Percentiles rank a stretch among this genome's conserved stretches.
Evolutionary conservation across 495 filamentous ascomycete species (phyloP).

Genomic region (Penicillium samsonianum): DNA sequence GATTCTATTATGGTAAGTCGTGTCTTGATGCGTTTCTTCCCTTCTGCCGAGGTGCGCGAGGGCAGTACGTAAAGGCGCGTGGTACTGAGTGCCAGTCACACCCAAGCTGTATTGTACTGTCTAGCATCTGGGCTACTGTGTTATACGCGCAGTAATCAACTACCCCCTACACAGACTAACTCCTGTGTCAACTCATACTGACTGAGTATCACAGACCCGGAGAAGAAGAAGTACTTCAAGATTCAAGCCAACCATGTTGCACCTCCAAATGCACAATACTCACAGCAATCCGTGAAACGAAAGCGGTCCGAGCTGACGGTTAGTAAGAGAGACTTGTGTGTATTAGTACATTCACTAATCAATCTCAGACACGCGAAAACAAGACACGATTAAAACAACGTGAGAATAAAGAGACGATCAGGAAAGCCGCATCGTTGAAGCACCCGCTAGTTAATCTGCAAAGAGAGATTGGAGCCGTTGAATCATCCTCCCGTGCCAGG

Average conservation of each 20-base stretch:
- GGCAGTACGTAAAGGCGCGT: not conserved
- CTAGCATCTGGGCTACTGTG: not conserved
- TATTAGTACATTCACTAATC: slow-evolving; percentile 10
- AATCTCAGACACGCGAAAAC: slow-evolving; percentile 32
- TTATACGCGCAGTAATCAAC: not conserved
- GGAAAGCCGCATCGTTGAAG: slow-evolving; percentile 29
- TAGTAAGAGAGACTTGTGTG: not conserved
- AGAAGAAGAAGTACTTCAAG: slow-evolving; percentile 61
- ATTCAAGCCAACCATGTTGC: slow-evolving; percentile 53
- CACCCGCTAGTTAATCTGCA: slow-evolving; percentile 32
- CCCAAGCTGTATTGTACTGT: not conserved
- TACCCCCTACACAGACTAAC: not conserved
- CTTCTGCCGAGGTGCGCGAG: not conserved
- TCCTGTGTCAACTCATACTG: not conserved
- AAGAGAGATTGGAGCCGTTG: slow-evolving; percentile 31
- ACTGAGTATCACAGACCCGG: slow-evolving; percentile 36
- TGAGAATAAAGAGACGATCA: slow-evolving; percentile 37
- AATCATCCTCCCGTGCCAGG: slow-evolving; percentile 16
- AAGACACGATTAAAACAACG: slow-evolving; percentile 31
- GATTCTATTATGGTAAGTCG: slow-evolving; percentile 49
- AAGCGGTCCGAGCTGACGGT: slow-evolving; percentile 42
- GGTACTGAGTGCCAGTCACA: not conserved
- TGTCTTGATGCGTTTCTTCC: not conserved
- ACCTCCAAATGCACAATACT: slow-evolving; percentile 45
- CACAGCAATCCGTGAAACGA: slow-evolving; percentile 48